These are phyloP conservation scores for Sideroxylon spinosum DNA, from an alignment of 179 eudicot genomes.

Conservation along the genomic window DNA sequence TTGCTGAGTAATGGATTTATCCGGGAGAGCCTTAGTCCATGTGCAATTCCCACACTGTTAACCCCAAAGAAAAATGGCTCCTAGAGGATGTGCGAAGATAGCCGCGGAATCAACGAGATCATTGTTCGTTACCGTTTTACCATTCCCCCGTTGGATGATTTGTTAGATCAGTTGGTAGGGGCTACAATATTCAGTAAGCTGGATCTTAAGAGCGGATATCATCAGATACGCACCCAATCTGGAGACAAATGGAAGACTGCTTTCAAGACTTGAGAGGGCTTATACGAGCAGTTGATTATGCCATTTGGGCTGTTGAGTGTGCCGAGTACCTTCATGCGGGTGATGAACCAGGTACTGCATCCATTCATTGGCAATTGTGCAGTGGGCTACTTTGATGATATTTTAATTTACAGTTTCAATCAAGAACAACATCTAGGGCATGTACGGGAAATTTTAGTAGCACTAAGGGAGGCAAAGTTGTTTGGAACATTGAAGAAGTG, in stretches of 20 bases:
- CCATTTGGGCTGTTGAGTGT: conserved; percentile 3
- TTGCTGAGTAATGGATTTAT: background rate
- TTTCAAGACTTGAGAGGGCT: background rate
- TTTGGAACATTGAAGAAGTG: background rate
- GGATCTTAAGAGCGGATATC: background rate
- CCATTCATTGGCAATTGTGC: background rate
- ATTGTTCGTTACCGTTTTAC: background rate
- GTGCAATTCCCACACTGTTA: background rate
- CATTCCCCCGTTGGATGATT: background rate
- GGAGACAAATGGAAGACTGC: background rate
- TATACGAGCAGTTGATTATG: background rate
- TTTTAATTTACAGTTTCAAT: background rate
- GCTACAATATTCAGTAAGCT: background rate
- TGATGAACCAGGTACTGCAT: background rate
- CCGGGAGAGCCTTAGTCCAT: background rate
- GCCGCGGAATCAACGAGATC: background rate
- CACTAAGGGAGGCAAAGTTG: background rate
- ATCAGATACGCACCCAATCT: background rate
- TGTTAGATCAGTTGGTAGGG: background rate
- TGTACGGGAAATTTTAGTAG: background rate
- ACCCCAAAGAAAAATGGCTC: background rate
- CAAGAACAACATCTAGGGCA: background rate
- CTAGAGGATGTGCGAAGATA: background rate
- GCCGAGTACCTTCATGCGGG: background rate
- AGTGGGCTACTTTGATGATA: background rate